Percentiles rank a stretch among this genome's conserved stretches.
Conservation (phyloP, 139 green algal species). For the Coccomyxa sp. region DNA sequence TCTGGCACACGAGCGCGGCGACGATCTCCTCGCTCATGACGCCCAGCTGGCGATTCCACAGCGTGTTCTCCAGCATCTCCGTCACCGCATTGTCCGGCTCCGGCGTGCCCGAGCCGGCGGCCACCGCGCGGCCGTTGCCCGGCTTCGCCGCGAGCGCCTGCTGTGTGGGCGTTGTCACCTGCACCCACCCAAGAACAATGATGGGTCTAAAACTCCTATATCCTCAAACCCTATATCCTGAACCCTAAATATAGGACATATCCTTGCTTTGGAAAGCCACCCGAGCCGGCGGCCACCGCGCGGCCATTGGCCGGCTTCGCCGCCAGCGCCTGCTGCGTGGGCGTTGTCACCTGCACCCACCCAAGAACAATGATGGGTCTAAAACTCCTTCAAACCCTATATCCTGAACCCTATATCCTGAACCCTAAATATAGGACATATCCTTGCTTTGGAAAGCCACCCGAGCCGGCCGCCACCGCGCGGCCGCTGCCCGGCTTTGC, state of each 20-base stretch:
- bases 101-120: not conserved
- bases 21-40: conserved; percentile 84
- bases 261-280: no score
- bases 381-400: no score
- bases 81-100: conserved; percentile 31
- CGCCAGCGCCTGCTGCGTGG: not conserved
- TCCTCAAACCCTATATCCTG: no score
- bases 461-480: no score
- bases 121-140: not conserved
- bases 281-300: no score
- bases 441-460: no score
- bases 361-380: not conserved
- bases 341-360: conserved; percentile 16
- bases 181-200: not conserved
- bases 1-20: conserved; percentile 80
- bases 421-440: no score
- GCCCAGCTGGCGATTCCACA: conserved; percentile 83
- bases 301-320: not conserved
- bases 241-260: no score
- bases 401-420: no score
- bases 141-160: not conserved
- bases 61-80: conserved; percentile 78
- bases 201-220: not conserved
- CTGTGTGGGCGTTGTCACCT: conserved; percentile 16
- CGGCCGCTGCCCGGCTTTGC: conserved; percentile 1